Evolutionary conservation across 1,284 basidiomycete species (phyloP), one percentile per base, ranked within the genome.

Genomic region (Trametes sp.): DNA sequence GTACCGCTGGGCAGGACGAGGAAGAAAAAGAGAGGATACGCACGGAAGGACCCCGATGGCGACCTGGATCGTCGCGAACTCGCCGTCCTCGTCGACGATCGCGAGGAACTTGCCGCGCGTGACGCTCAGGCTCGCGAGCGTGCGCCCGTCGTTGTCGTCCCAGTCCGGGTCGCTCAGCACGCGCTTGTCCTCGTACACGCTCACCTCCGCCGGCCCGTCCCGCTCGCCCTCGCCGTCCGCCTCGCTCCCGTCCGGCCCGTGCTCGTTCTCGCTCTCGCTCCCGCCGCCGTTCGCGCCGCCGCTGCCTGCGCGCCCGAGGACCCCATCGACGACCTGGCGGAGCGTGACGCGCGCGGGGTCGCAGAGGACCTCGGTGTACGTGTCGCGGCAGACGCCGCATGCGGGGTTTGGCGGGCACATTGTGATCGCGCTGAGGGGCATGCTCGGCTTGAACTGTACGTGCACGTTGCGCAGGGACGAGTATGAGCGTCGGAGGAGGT

Each of bases 71-170:
- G 89, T 92, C 11, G 82, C 86, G 73, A 81, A 85, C 67, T 88
- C 87, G n/a, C 86, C 91, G 46, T 97, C 94, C 70, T 96, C 95
- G 72, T 97, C 95, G 0, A 89, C 89, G 28, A 98, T 89, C 1
- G 88, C 89, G 68, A 99, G 73, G 76, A 96, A 95, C 76, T 90
- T 94, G 14, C 94, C 93, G 46, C 84, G 76, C 0, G 82, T 83
- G 24, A 94, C 87, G 52, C 84, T 87, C 55, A 97, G 72, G 66
- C 90, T 90, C 64, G 85, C 87, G 64, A 97, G 74, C 31, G 89
- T 92, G 66, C 89, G 82, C 2, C 85, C 87, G 59, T 86, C 72
- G 69, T 96, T 96, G 68, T 97, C 95, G 54, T 93, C 90, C 82
- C 93, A 96, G 70, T 98, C 96, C 6, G 92, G 92, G 72, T 98